Percentiles rank a stretch among this genome's conserved stretches.
These are phyloP conservation scores for Xylaria castorea DNA, from an alignment of 495 filamentous ascomycete species.

Conservation along the genomic window DNA sequence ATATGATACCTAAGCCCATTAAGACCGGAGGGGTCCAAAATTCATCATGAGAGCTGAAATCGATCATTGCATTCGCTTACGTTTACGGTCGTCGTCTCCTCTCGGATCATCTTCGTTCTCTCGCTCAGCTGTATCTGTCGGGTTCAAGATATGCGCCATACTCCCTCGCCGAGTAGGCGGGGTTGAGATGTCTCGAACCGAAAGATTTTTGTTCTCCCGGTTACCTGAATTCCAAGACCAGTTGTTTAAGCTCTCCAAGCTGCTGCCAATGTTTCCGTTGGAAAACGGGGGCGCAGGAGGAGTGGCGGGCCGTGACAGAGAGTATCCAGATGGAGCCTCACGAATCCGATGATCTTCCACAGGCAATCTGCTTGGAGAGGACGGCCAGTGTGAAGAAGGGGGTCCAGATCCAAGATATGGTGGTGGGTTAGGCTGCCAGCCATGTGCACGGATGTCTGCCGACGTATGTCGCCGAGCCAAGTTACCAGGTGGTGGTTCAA, in stretches of 20 bases:
- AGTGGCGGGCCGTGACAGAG: constrained; percentile 79
- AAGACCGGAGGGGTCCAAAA: constrained; percentile 7
- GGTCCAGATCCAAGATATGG: constrained; percentile 76
- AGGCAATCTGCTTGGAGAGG: constrained; percentile 73
- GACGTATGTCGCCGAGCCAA: constrained; percentile 90
- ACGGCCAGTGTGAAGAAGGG: constrained; percentile 81
- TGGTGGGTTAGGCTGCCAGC: constrained; percentile 78
- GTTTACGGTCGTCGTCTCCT: constrained; percentile 72
- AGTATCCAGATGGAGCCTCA: constrained; percentile 82
- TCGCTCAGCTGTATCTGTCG: constrained; percentile 53
- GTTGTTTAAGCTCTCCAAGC: constrained; percentile 57
- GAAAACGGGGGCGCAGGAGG: constrained; percentile 62
- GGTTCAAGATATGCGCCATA: constrained; percentile 78
- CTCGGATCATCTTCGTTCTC: constrained; percentile 56
- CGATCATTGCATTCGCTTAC: constrained; percentile 69
- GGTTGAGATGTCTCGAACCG: constrained; percentile 59
- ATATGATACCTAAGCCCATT: constrained; percentile 16
- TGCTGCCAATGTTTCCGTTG: constrained; percentile 48
- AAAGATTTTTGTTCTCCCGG: constrained; percentile 52
- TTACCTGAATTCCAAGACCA: constrained; percentile 61
- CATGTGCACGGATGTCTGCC: constrained; percentile 90
- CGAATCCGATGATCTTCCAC: constrained; percentile 80
- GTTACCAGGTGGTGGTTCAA: constrained; percentile 76
- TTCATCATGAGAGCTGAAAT: not conserved
- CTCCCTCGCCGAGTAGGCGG: constrained; percentile 64